Conservation (phyloP, 2,329 filamentous ascomycete species). For the Penicillium frequentans region DNA sequence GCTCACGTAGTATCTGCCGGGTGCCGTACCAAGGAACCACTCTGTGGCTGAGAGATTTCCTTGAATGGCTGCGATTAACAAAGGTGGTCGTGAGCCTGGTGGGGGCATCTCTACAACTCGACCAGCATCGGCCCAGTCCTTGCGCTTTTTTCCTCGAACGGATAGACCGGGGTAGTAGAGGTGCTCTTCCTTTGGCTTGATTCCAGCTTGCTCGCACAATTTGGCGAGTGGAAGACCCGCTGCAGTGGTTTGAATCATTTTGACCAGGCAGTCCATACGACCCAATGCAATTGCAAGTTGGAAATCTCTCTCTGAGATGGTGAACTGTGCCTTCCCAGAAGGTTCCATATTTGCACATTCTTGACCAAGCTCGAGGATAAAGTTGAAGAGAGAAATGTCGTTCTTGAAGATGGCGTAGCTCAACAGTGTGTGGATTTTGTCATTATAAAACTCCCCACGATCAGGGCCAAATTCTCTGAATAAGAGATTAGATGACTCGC, state of each 20-base stretch:
- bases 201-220: conserved; percentile 65
- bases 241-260: conserved; percentile 66
- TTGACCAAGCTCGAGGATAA: conserved; percentile 56
- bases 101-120: conserved; percentile 28
- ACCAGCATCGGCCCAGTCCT: conserved; percentile 71
- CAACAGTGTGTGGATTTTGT: background rate
- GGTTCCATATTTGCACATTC: conserved; percentile 14
- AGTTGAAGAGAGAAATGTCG: conserved; percentile 55
- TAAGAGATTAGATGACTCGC: background rate
- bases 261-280: conserved; percentile 38
- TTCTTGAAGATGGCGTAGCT: conserved; percentile 53
- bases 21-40: conserved; percentile 74
- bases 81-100: conserved; percentile 21
- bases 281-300: conserved; percentile 46
- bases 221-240: conserved; percentile 68
- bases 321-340: background rate
- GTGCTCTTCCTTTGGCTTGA: conserved; percentile 64
- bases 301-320: conserved; percentile 28
- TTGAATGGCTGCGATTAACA: conserved; percentile 33
- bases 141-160: conserved; percentile 71
- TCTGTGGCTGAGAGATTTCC: conserved; percentile 68
- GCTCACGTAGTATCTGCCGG: conserved; percentile 65
- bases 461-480: background rate
- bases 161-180: conserved; percentile 75
- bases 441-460: background rate